Conservation (phyloP, 305 asterid species). For the Withania somnifera region DNA sequence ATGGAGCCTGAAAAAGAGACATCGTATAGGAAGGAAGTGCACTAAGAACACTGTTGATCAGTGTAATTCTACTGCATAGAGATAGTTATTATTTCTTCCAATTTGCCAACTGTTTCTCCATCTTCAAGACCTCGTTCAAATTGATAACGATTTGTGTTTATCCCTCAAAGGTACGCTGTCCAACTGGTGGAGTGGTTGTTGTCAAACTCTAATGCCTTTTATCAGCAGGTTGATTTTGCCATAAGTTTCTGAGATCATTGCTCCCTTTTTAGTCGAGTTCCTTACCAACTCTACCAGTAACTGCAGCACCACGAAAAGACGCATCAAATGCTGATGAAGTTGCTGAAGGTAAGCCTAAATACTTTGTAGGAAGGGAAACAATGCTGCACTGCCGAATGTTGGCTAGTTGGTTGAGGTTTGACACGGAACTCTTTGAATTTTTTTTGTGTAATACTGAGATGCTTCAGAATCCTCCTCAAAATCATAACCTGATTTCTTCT, state of each 20-base stretch:
- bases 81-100: not conserved
- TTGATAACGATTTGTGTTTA: not conserved
- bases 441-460: too few species aligned
- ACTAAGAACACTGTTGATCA: not conserved
- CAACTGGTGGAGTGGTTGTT: not conserved
- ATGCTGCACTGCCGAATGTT: too few species aligned
- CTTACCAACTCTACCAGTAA: slow-evolving; percentile 81
- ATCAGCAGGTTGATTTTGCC: slow-evolving; percentile 56
- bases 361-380: too few species aligned
- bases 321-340: slow-evolving; percentile 49
- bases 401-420: too few species aligned
- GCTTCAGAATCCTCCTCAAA: too few species aligned
- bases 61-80: not conserved
- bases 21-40: not conserved
- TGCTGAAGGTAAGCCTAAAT: slow-evolving; percentile 23
- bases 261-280: slow-evolving; percentile 94
- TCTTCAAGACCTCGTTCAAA: not conserved
- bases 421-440: too few species aligned
- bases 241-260: slow-evolving; percentile 69
- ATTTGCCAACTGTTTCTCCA: not conserved
- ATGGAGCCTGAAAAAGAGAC: not conserved
- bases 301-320: slow-evolving; percentile 82
- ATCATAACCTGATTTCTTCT: too few species aligned
- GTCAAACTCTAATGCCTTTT: slow-evolving; percentile 14
- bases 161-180: not conserved